These are phyloP conservation scores for Dunaliella sp. DNA, from an alignment of 139 green algal species.

Conservation along the genomic window DNA sequence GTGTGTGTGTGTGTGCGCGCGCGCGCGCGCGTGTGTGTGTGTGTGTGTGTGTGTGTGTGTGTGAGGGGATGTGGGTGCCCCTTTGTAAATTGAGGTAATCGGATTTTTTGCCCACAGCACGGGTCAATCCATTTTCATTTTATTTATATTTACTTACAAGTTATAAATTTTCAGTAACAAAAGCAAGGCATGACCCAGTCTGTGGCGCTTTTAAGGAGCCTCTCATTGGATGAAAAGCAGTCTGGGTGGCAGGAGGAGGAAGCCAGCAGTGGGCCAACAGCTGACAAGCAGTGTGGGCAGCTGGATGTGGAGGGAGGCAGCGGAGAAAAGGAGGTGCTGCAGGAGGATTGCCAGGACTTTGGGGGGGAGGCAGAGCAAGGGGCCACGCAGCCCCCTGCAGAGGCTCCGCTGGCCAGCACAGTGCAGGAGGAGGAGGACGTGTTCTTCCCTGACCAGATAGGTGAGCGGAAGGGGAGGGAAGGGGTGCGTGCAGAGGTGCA, in stretches of 20 bases:
- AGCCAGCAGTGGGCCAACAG: neutral
- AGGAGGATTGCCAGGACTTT: slow-evolving; percentile 16
- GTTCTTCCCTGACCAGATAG: neutral
- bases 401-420: neutral
- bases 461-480: neutral
- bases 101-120: too few species aligned
- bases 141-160: too few species aligned
- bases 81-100: too few species aligned
- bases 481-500: neutral
- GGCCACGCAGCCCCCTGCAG: neutral
- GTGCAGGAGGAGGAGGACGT: neutral
- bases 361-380: neutral
- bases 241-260: neutral
- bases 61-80: too few species aligned
- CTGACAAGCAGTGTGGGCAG: neutral
- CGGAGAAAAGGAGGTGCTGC: neutral
- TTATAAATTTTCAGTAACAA: neutral
- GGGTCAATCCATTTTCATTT: too few species aligned
- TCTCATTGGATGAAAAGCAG: slow-evolving; percentile 10
- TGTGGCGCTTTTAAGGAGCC: slow-evolving; percentile 1
- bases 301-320: neutral
- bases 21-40: too few species aligned
- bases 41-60: too few species aligned
- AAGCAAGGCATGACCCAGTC: neutral
- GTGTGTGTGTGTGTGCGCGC: too few species aligned